Base-by-base conservation (phyloP, 2,329 filamentous ascomycete genomes). In the Knoxdaviesia capensis region DNA sequence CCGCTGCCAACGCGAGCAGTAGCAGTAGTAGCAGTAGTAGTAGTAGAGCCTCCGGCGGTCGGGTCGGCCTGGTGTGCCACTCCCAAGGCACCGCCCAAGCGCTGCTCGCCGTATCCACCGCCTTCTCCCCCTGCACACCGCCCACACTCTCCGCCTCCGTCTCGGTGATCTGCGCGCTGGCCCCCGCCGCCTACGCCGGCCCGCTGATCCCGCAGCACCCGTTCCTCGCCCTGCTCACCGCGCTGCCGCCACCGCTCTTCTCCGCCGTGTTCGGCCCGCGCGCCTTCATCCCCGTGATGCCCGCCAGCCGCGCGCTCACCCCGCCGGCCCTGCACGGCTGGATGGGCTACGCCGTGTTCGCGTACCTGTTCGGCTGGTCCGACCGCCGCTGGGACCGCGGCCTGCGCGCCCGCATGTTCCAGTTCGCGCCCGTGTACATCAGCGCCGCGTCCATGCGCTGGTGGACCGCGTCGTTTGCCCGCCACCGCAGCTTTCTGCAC, bases 201-300 rank as follows among this genome's bases (percentile, higher is more conserved):
- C 81, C 84, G 0, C 59, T 94, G 20, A 83, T 94, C 41, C 77
- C 83, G 56, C 90, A 92, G 57, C 88, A 94, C 63, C 87, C 85
- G 50, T 88, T 94, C 59, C 88, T 94, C 80, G 72, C 77, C 10
- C 62, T 81, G 41, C 81, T 94, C 41, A 79, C 78, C 0, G 11
- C 34, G 11, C 38, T 45, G 32, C 41, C 44, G 11, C 82, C 84
- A 0, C 65, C 59, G 31, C 66, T 85, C 55, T 94, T 94, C 58
- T 69, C 83, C 1, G 53, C 85, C 28, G 71, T 92, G 50, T 94
- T 94, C 54, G 88, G 88, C 10, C 86, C 94, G 36, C 87, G 94
- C 54, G 76, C 83, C 0, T 94, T 94, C 56, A 93, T 96, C 38
- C 87, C 87, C 0, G 66, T 90, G 48, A 94, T 94, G 87, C 84